Base-by-base conservation (phyloP, 768 basidiomycete species). In the Neoboletus subvelutipes region DNA sequence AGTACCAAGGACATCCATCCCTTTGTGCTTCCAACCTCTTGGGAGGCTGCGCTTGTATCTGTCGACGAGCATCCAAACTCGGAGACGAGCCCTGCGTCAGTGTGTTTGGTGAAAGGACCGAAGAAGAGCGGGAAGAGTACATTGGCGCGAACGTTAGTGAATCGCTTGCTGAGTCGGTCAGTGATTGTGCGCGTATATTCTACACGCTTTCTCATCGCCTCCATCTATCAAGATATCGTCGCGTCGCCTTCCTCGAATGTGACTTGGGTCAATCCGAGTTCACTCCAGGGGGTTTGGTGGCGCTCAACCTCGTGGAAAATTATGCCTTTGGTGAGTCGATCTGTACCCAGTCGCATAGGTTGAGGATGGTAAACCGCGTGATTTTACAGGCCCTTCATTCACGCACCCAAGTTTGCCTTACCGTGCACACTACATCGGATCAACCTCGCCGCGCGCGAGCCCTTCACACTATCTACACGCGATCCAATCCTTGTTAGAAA, bases 231-330 rank as follows among this genome's bases (percentile, higher is more conserved):
- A 92, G 89, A 29, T 92, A 91, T 73, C 77, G 78, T 24, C 79
- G 79, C n/a, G 92, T 98, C 3, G 95, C 94, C 0, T 97, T 83
- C 69, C 80, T 99, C 9, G 96, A 98, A 68, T 92, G 90, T 57
- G 96, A 99, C 72, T 64, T 92, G 4, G 96, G 96, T 18, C 96
- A 99, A 72, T 89, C 93, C 4, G 95, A 98, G 71, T 96, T 98
- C 67, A 88, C 89, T 1, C 87, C 92, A 1, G 86, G 86, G 0
- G 96, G 94, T 0, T 81, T 92, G 74, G 88, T 97, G 13, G 82
- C 92, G 0, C 73, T 99, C 29, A 88, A 85, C 68, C 61, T 96
- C 1, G 62, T 97, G 17, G 83, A 86, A 10, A 67, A 68, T 2
- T 86, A 84, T 20, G 60, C 89, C 2, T 85, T 98, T 37, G 96